phyloP scores from a whole-genome alignment of 495 filamentous ascomycete genomes.

The Copromyces sp. region DNA sequence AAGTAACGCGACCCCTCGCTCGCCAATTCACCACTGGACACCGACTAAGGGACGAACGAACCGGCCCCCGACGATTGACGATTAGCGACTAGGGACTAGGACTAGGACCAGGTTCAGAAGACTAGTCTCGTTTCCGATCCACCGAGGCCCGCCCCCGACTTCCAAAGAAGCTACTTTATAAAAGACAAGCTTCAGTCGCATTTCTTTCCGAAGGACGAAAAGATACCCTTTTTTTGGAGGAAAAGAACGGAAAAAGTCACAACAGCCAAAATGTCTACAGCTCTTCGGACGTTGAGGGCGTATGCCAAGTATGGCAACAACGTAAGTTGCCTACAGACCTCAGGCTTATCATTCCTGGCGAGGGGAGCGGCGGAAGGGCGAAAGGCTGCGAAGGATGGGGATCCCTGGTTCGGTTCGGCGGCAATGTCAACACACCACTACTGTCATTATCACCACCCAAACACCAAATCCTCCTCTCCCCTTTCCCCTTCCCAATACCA shows the following conservation, averaged over 20 bases:
- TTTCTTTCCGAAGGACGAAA: neutral
- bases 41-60: neutral
- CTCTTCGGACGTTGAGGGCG: constrained; percentile 39
- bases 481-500: neutral
- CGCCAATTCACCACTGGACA: neutral
- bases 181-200: neutral
- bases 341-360: neutral
- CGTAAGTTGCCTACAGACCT: constrained; percentile 20
- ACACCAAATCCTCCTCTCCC: neutral
- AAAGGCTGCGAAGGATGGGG: neutral
- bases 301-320: constrained; percentile 41
- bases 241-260: neutral
- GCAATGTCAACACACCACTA: neutral
- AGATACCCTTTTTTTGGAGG: neutral
- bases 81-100: neutral
- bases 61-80: neutral
- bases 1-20: neutral
- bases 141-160: neutral
- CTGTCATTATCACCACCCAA: neutral
- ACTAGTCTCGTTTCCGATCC: neutral
- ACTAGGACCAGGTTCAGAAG: neutral
- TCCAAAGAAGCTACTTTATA: neutral
- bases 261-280: constrained; percentile 37
- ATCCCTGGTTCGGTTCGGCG: neutral
- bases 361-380: neutral